Evolutionary conservation across 371 early-diverging fungal species (phyloP).

Genomic region (Entomophthora muscae): DNA sequence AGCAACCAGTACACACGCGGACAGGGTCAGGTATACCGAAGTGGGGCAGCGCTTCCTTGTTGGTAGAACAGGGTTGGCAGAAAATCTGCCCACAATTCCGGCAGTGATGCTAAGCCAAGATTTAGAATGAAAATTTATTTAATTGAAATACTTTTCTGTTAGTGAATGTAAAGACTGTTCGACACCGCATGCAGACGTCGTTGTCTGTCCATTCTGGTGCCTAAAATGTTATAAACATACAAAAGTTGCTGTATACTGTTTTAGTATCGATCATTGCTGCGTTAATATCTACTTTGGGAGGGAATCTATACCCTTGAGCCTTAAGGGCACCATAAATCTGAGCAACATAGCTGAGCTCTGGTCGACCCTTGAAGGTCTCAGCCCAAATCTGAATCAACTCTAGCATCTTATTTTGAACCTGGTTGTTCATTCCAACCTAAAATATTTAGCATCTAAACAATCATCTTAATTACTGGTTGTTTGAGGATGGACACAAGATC

Average conservation of each 20-base stretch:
- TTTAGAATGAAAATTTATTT: neutral
- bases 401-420: conserved; percentile 56
- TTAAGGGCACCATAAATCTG: conserved; percentile 59
- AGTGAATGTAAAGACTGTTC: conserved; percentile 72
- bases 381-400: conserved; percentile 77
- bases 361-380: conserved; percentile 48
- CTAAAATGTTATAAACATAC: conserved; percentile 17
- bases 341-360: conserved; percentile 46
- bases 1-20: conserved; percentile 85
- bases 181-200: conserved; percentile 79
- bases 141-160: conserved; percentile 50
- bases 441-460: neutral
- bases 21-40: conserved; percentile 74
- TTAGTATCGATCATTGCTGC: conserved; percentile 45
- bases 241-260: conserved; percentile 22
- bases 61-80: conserved; percentile 79
- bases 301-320: conserved; percentile 33
- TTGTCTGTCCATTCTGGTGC: conserved; percentile 93
- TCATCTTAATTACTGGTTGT: conserved; percentile 23
- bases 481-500: conserved; percentile 44
- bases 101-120: conserved; percentile 61
- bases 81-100: conserved; percentile 87
- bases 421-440: conserved; percentile 12
- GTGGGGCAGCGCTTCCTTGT: conserved; percentile 58
- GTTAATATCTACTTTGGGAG: conserved; percentile 27